Conservation (phyloP, 2,329 filamentous ascomycete genomes). For the Paecilomyces niveus region DNA sequence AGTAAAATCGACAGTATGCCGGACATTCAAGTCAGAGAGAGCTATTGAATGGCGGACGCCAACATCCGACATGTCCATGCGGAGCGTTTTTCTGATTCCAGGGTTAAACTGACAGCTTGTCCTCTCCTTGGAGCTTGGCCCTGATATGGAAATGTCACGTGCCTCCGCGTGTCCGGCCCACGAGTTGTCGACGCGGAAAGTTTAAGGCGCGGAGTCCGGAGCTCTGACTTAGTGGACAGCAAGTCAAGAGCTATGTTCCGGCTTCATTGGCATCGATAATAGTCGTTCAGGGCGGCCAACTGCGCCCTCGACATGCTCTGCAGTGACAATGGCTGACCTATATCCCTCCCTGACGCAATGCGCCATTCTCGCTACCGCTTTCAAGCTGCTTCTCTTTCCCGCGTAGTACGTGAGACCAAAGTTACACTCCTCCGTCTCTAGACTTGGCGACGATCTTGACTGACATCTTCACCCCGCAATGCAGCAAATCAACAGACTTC, state of each 20-base stretch:
- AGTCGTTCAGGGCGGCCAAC: not conserved
- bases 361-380: conserved; percentile 74
- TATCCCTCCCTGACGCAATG: conserved; percentile 87
- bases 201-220: not conserved
- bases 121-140: conserved; percentile 5
- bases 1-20: conserved; percentile 46
- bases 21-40: conserved; percentile 38
- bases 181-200: not conserved
- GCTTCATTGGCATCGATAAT: not conserved
- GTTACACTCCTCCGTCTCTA: conserved; percentile 1
- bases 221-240: too few species aligned
- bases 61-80: conserved; percentile 35
- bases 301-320: conserved; percentile 15
- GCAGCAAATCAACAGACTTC: conserved; percentile 96
- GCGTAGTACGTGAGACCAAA: conserved; percentile 65
- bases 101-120: conserved; percentile 12
- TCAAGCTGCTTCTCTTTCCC: conserved; percentile 89
- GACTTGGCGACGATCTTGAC: conserved; percentile 2
- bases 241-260: not conserved
- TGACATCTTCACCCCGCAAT: conserved; percentile 5
- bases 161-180: not conserved
- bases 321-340: conserved; percentile 60
- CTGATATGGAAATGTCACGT: conserved; percentile 1
- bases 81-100: conserved; percentile 6
- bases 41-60: conserved; percentile 41